Evolutionary conservation across 2,329 filamentous ascomycete species (phyloP).

Genomic region (Sclerotinia subarctica): DNA sequence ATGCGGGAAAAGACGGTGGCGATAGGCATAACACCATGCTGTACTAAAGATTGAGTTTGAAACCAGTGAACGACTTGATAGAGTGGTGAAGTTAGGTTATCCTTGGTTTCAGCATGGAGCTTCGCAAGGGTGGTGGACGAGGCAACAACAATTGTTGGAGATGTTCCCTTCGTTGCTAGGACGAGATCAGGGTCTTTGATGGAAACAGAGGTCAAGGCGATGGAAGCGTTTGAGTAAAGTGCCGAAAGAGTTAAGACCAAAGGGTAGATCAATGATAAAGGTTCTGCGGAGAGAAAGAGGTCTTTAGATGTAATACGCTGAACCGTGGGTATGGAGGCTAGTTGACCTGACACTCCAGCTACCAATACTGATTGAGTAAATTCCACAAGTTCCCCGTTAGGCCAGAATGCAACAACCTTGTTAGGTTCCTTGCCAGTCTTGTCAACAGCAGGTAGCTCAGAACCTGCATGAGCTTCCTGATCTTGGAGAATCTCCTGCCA

Average conservation of each 20-base stretch:
- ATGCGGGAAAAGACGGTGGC: conserved; percentile 60
- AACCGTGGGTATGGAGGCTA: conserved; percentile 69
- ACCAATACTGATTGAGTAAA: conserved; percentile 83
- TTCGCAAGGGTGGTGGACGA: conserved; percentile 70
- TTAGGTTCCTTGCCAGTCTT: conserved; percentile 48
- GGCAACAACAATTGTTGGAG: conserved; percentile 79
- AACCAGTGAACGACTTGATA: conserved; percentile 68
- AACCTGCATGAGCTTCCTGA: conserved; percentile 53
- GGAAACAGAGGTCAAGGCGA: conserved; percentile 87
- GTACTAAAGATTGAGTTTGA: conserved; percentile 64
- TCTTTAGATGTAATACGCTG: conserved; percentile 74
- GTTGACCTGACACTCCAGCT: conserved; percentile 77
- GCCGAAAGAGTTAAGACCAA: conserved; percentile 77
- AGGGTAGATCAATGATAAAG: conserved; percentile 74
- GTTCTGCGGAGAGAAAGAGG: conserved; percentile 80
- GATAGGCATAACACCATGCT: conserved; percentile 70
- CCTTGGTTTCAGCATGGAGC: conserved; percentile 60
- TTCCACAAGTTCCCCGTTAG: conserved; percentile 67
- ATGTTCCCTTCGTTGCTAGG: conserved; percentile 68
- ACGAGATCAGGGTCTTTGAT: conserved; percentile 68
- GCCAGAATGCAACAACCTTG: conserved; percentile 67
- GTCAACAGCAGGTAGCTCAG: conserved; percentile 62
- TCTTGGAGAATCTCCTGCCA: conserved; percentile 89
- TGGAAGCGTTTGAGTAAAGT: conserved; percentile 77
- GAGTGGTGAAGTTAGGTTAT: conserved; percentile 58